phyloP scores from a whole-genome alignment of 192 early-diverging fungal genomes.

The Entomortierella lignicola region DNA sequence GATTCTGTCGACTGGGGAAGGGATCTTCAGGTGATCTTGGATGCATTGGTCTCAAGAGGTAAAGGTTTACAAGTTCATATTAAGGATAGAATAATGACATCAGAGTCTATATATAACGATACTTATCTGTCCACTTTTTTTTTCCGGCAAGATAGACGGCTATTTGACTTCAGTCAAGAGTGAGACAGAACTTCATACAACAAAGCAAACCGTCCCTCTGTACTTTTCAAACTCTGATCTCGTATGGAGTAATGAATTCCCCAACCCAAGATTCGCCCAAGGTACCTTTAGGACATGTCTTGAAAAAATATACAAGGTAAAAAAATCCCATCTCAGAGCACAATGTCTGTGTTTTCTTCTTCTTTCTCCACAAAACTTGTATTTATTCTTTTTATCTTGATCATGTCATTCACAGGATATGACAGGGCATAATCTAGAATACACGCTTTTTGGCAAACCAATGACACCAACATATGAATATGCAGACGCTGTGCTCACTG shows the following conservation, averaged over 20 bases:
- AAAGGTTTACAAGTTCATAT: too few species aligned
- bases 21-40: conserved; percentile 84
- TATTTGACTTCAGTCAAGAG: conserved; percentile 62
- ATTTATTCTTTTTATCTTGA: too few species aligned
- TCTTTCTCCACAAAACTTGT: background rate
- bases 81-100: too few species aligned
- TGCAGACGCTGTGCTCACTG: conserved; percentile 67
- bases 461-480: conserved; percentile 78
- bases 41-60: conserved; percentile 62
- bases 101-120: too few species aligned
- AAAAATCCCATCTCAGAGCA: too few species aligned
- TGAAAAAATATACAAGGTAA: conserved; percentile 72
- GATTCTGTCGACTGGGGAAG: conserved; percentile 91
- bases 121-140: too few species aligned
- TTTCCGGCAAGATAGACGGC: conserved; percentile 66
- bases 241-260: conserved; percentile 88
- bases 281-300: conserved; percentile 84
- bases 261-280: conserved; percentile 81
- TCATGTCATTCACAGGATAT: conserved; percentile 33
- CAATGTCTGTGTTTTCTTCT: background rate
- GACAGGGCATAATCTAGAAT: conserved; percentile 65
- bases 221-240: conserved; percentile 82
- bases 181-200: conserved; percentile 32
- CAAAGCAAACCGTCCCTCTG: conserved; percentile 70
- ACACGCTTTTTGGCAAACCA: conserved; percentile 88